Percentiles rank a stretch among this genome's conserved stretches.
Evolutionary conservation across 768 basidiomycete species (phyloP).

Genomic region (Mycena amicta): DNA sequence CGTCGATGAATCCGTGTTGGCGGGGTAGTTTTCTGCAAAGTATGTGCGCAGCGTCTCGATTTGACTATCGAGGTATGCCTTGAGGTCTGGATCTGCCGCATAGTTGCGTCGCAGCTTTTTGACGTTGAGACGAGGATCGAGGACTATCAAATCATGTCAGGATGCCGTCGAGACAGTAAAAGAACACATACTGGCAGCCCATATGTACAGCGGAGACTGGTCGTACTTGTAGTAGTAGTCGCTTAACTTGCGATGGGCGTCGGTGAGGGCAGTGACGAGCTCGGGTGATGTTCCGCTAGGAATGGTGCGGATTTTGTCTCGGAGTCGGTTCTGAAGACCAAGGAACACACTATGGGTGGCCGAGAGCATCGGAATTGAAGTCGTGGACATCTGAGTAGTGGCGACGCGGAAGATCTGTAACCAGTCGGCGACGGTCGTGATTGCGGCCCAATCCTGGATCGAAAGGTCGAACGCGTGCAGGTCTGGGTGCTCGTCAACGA

Average conservation of each 20-base stretch:
- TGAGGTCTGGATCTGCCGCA: background rate
- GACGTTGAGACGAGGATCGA: conserved; percentile 6
- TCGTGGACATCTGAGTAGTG: conserved; percentile 26
- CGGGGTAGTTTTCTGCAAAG: conserved; percentile 3
- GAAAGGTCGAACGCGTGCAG: conserved; percentile 4
- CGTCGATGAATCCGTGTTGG: background rate
- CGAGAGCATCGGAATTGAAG: conserved; percentile 17
- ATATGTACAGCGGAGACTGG: conserved; percentile 7
- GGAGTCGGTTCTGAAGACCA: conserved; percentile 1
- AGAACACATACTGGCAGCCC: conserved; percentile 16
- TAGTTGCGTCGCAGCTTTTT: background rate
- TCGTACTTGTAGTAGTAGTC: conserved; percentile 7
- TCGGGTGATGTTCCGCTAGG: background rate
- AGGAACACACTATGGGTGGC: conserved; percentile 9
- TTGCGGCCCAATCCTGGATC: conserved; percentile 17
- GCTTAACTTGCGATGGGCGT: conserved; percentile 1
- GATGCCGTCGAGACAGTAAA: background rate
- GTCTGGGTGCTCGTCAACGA: conserved; percentile 11
- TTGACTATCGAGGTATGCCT: background rate
- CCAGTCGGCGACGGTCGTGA: conserved; percentile 15
- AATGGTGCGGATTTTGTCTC: background rate
- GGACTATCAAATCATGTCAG: conserved; percentile 2
- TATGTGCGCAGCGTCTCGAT: background rate
- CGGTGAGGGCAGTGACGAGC: background rate
- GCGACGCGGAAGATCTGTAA: conserved; percentile 14